Percentiles rank a stretch among this genome's conserved stretches.
These are phyloP conservation scores for Fusarium hostae DNA, from an alignment of 2,329 filamentous ascomycete genomes.

Conservation along the genomic window DNA sequence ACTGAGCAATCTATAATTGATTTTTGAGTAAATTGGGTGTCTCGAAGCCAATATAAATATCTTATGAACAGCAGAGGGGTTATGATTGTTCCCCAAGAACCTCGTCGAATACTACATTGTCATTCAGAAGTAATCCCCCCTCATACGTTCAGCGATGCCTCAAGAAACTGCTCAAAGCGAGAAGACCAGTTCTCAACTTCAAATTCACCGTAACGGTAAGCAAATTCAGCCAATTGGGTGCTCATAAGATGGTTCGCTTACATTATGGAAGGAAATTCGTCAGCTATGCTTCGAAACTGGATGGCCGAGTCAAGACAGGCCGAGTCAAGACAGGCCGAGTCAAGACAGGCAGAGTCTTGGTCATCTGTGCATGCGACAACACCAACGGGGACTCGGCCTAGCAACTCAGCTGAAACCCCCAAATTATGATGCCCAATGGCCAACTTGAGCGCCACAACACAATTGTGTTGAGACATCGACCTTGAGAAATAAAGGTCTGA, in stretches of 20 bases:
- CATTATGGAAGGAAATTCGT: not conserved
- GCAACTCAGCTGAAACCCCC: not conserved
- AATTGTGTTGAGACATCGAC: not conserved
- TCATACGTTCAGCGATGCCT: not conserved
- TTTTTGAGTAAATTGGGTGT: accelerated
- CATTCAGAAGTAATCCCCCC: not conserved
- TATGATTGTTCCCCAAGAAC: accelerated
- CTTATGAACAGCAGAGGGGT: accelerated
- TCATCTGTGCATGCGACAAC: not conserved
- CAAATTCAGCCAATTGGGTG: accelerated
- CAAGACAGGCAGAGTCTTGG: not conserved
- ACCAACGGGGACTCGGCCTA: accelerated
- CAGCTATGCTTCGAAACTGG: not conserved
- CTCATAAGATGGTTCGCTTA: accelerated
- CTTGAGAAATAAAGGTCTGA: not conserved
- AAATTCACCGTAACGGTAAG: not conserved
- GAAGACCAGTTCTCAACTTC: not conserved
- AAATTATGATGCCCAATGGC: not conserved
- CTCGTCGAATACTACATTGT: no score
- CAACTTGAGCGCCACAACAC: accelerated
- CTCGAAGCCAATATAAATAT: not conserved
- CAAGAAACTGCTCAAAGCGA: not conserved
- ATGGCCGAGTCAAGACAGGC: accelerated
- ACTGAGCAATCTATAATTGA: not conserved
- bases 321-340: not conserved